Conservation (phyloP, 352 stramenopile species). For the Thraustotheca clavata region DNA sequence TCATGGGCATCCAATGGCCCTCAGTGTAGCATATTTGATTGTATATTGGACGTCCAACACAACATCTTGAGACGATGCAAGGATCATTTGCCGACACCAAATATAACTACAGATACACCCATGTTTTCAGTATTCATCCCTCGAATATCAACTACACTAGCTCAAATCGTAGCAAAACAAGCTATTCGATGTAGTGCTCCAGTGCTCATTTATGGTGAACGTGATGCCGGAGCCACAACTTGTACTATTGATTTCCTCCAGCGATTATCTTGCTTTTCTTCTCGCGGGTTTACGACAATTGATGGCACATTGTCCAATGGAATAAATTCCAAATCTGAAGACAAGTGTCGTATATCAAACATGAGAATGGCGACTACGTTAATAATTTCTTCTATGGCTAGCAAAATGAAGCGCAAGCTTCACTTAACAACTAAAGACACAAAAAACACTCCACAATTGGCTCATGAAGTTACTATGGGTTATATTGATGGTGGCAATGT, state of each 20-base stretch:
- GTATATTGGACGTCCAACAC: background rate
- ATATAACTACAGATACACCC: background rate
- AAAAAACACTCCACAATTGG: slow-evolving; percentile 21
- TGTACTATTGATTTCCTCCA: slow-evolving; percentile 12
- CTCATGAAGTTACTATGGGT: slow-evolving; percentile 17
- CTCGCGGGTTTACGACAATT: background rate
- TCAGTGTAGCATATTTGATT: slow-evolving; percentile 19
- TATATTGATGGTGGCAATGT: slow-evolving; percentile 33
- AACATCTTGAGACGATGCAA: background rate
- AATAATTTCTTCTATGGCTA: slow-evolving; percentile 18
- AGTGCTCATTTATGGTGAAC: slow-evolving; percentile 30
- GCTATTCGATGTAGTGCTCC: slow-evolving; percentile 30
- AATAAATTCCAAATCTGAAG: slow-evolving; percentile 4
- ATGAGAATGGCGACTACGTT: slow-evolving; percentile 18
- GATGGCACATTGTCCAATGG: slow-evolving; percentile 3
- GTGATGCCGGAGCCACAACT: slow-evolving; percentile 27
- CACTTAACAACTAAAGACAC: background rate
- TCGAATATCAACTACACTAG: slow-evolving; percentile 32
- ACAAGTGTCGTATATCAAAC: slow-evolving; percentile 28
- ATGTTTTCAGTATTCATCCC: slow-evolving; percentile 34
- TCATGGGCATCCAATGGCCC: slow-evolving; percentile 29
- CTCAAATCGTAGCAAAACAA: slow-evolving; percentile 36
- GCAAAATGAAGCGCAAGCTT: background rate
- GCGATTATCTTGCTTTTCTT: background rate
- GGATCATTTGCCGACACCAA: background rate